phyloP scores from a whole-genome alignment of 2,329 filamentous ascomycete genomes.

The Sporothrix dimorphospora region DNA sequence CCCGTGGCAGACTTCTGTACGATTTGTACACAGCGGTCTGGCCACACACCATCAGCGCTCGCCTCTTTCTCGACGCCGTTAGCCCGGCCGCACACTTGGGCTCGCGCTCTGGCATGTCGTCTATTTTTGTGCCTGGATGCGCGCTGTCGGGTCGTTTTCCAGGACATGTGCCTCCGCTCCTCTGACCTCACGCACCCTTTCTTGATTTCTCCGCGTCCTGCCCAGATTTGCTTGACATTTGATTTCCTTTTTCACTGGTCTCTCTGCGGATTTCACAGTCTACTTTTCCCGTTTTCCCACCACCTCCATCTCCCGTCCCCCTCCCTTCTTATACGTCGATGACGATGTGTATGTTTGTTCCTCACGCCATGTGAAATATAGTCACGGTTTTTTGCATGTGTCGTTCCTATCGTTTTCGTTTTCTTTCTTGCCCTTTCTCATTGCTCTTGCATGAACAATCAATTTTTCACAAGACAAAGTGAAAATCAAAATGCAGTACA shows the following conservation, averaged over 20 bases:
- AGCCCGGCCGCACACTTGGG: constrained; percentile 1
- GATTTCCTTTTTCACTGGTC: background rate
- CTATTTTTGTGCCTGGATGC: background rate
- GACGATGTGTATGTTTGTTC: background rate
- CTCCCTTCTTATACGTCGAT: background rate
- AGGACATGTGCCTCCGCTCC: background rate
- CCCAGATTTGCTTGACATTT: background rate
- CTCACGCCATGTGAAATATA: background rate
- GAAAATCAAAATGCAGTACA: background rate
- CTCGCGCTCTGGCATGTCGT: background rate
- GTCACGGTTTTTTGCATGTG: background rate
- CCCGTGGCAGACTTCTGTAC: background rate
- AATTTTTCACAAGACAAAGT: background rate
- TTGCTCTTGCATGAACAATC: background rate
- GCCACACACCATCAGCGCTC: background rate
- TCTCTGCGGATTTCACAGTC: background rate
- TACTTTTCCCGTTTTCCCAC: background rate
- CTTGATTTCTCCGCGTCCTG: background rate
- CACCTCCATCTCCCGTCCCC: background rate
- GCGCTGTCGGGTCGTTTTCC: background rate
- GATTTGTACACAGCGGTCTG: background rate
- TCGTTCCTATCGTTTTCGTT: background rate
- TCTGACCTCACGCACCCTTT: background rate
- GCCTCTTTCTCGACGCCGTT: background rate
- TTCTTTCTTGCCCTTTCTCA: background rate